Base-by-base conservation (phyloP, 2,329 filamentous ascomycete species). In the Didymella lethalis region DNA sequence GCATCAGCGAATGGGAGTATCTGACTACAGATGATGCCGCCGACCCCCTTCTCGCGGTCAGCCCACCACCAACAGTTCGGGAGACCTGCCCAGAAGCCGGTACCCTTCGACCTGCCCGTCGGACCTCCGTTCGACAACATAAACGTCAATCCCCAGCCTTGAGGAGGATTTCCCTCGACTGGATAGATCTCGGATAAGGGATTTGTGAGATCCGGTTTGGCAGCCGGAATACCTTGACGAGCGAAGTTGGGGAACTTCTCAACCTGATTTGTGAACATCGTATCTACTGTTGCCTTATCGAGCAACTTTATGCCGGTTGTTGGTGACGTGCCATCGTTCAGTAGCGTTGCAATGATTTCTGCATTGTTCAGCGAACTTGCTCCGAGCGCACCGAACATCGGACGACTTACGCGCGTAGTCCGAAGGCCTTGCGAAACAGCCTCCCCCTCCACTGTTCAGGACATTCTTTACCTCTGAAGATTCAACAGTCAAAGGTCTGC, bases 261-360 rank as follows among this genome's bases (percentile, higher is more conserved):
- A 45, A 88, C 81, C 57, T 87, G 86, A 68, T 90, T 89, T 41
- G 75, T 78, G 70, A 88, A 90, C 86, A 90, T 90, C 31, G 82
- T 76, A 16, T 87, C 81, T 0, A 91, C 83, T 0, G 87, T 90
- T 23, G 81, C 77, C 29, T 82, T 79, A 18, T 79, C 75, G 2
- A 91, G 79, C 18, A 91, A 80, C 57, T 81, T 78, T 0, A 70
- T 70, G 5, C 82, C 82, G 0, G 86, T 90, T 1, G 66, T 80
- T 0, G 88, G 85, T 28, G 83, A 87, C 0, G 78, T 84, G 32
- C 88, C 88, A 62, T 88, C 77, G 68, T 90, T 90, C 32, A 91
- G 78, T 2, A 91, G 77, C 0, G 83, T 81, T 0, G 86, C 81
- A 7, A 91, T 81, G 36, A 90, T 81, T 58, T 84, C 85, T 86